A percentile compares a stretch with the other conserved stretches of the same genome.
These are phyloP conservation scores for Protomyces macrosporus DNA, from an alignment of 1,139 yeast species.

Conservation along the genomic window DNA sequence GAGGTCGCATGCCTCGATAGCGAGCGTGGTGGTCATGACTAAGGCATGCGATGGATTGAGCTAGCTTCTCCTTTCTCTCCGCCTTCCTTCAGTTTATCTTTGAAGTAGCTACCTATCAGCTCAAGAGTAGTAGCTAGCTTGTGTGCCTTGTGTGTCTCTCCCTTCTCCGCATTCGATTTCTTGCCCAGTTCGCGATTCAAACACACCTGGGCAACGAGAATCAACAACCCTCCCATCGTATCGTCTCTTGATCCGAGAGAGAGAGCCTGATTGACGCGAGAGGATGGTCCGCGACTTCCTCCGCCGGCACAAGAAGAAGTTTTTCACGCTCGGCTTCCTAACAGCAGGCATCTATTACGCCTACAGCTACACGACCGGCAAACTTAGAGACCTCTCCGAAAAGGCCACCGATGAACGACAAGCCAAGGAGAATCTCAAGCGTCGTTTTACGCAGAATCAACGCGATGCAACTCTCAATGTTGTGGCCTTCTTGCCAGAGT, in stretches of 20 bases:
- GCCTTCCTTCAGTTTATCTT: too few relatives aligned
- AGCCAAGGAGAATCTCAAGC: slow-evolving; percentile 61
- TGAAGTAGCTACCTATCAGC: too few relatives aligned
- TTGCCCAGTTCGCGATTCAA: too few relatives aligned
- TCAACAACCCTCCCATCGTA: too few relatives aligned
- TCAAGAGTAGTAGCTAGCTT: too few relatives aligned
- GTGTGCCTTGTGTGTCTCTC: too few relatives aligned
- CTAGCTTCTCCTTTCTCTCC: too few relatives aligned
- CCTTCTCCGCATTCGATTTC: too few relatives aligned
- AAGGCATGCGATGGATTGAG: too few relatives aligned
- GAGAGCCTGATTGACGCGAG: too few relatives aligned
- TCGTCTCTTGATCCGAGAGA: too few relatives aligned
- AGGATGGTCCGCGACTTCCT: slow-evolving; percentile 47
- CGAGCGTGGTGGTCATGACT: slow-evolving; percentile 45
- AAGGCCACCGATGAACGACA: slow-evolving; percentile 67
- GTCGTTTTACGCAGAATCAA: slow-evolving; percentile 82
- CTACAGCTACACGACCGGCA: slow-evolving; percentile 54
- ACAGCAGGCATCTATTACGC: slow-evolving; percentile 57
- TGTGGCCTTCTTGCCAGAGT: slow-evolving; percentile 73
- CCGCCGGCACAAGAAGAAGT: slow-evolving; percentile 57
- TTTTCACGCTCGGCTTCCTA: slow-evolving; percentile 55
- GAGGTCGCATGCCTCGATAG: slow-evolving; percentile 3
- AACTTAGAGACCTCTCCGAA: slow-evolving; percentile 62
- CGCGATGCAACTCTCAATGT: slow-evolving; percentile 83
- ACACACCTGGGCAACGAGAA: too few relatives aligned